Evolutionary conservation across 768 basidiomycete genomes (phyloP).

Genomic region (Cytidiella melzeri): DNA sequence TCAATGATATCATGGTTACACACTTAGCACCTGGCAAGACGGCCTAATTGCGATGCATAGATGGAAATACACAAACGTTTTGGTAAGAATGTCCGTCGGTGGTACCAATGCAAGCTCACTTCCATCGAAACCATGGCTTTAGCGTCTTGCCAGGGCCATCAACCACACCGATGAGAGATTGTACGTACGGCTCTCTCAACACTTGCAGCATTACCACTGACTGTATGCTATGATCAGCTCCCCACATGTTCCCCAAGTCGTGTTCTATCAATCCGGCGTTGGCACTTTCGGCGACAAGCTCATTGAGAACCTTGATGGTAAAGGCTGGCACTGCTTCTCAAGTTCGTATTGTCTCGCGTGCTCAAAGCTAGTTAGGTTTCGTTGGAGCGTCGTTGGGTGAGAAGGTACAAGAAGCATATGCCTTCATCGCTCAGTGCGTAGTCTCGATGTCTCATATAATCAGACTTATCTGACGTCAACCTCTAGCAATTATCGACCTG

Average conservation of each 20-base stretch:
- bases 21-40: slow-evolving; percentile 65
- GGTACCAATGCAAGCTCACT: neutral
- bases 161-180: slow-evolving; percentile 25
- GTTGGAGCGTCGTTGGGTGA: slow-evolving; percentile 61
- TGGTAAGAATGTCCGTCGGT: slow-evolving; percentile 14
- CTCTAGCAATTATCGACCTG: slow-evolving; percentile 59
- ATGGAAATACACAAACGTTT: slow-evolving; percentile 29
- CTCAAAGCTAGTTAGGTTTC: slow-evolving; percentile 39
- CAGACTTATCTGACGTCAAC: neutral
- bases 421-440: slow-evolving; percentile 73
- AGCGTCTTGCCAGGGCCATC: slow-evolving; percentile 27
- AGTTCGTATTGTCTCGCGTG: neutral
- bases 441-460: neutral
- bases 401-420: slow-evolving; percentile 75
- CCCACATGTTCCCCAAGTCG: slow-evolving; percentile 25
- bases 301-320: slow-evolving; percentile 56
- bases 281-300: slow-evolving; percentile 52
- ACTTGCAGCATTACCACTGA: neutral
- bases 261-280: slow-evolving; percentile 34
- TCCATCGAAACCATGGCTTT: neutral
- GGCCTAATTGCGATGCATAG: slow-evolving; percentile 28
- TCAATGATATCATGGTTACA: neutral
- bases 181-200: slow-evolving; percentile 14
- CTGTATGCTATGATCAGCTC: neutral
- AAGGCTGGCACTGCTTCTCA: slow-evolving; percentile 7